phyloP scores from a whole-genome alignment of 2,329 filamentous ascomycete genomes.

The Fusarium pseudograminearum region DNA sequence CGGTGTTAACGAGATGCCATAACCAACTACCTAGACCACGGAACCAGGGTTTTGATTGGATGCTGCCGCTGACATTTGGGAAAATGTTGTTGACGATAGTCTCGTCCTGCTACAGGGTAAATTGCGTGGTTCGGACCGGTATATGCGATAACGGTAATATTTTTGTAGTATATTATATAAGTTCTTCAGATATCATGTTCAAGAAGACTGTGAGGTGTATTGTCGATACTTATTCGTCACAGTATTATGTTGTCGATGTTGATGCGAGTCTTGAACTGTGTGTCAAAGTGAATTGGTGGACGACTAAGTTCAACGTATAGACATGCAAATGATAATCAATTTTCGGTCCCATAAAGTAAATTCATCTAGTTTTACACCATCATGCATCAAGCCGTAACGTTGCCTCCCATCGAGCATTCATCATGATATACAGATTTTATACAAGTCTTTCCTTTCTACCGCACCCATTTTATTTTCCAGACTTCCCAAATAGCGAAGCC shows the following conservation, averaged over 20 bases:
- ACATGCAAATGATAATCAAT: background rate
- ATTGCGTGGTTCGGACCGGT: background rate
- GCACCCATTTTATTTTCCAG: slow-evolving; percentile 42
- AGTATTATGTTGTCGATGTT: background rate
- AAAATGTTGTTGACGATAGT: background rate
- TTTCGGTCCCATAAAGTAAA: background rate
- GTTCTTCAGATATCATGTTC: background rate
- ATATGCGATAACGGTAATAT: background rate
- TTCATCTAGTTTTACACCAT: background rate
- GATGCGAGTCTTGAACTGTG: background rate
- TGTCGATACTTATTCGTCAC: background rate
- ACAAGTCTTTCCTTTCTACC: slow-evolving; percentile 12
- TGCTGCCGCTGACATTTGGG: background rate
- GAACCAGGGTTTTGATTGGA: background rate
- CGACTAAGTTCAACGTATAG: background rate
- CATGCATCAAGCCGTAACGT: background rate
- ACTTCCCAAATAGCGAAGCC: slow-evolving; percentile 48
- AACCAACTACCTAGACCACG: background rate
- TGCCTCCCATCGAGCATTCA: background rate
- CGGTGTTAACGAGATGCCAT: background rate
- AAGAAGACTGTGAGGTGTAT: no score
- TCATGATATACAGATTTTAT: slow-evolving; percentile 40
- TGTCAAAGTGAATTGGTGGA: background rate
- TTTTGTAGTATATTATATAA: background rate
- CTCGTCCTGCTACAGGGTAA: background rate